These are phyloP conservation scores for Arctium minus DNA, from an alignment of 129 eudicot genomes.

Conservation along the genomic window DNA sequence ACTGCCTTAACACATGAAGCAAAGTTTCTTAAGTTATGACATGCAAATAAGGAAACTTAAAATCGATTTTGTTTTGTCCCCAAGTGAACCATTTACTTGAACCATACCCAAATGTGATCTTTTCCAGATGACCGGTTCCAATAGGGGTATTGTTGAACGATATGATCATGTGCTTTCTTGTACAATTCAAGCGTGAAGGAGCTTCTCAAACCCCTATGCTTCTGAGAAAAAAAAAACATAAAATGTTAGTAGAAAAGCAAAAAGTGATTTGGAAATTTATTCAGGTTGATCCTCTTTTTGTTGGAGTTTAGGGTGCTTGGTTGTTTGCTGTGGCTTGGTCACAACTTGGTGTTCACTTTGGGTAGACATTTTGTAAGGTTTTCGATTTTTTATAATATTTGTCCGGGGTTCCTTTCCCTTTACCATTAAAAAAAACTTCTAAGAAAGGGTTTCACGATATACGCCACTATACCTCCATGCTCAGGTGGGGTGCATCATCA, in stretches of 20 bases:
- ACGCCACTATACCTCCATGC: constrained; percentile 53
- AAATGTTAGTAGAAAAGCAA: not conserved
- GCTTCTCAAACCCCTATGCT: constrained; percentile 78
- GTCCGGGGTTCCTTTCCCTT: not conserved
- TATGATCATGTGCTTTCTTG: constrained; percentile 76
- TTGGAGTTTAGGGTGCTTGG: no score
- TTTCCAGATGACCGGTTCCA: constrained; percentile 91
- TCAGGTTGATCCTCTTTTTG: no score
- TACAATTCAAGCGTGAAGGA: constrained; percentile 75
- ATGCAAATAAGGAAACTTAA: not conserved
- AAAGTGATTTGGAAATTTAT: no score
- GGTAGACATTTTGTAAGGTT: not conserved
- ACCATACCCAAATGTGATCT: constrained; percentile 96
- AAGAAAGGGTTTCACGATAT: not conserved
- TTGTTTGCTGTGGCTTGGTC: no score
- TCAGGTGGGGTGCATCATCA: constrained; percentile 94
- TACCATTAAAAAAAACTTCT: not conserved
- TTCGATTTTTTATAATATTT: no score
- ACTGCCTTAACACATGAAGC: constrained; percentile 50
- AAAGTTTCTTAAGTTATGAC: not conserved
- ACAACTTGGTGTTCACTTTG: no score
- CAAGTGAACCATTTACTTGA: not conserved
- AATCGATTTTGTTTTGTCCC: not conserved
- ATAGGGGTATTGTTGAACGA: constrained; percentile 63
- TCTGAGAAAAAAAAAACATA: constrained; percentile 30